These are phyloP conservation scores for Rhynchospora pubera DNA, from an alignment of 176 grass and related monocot genomes.

Conservation along the genomic window DNA sequence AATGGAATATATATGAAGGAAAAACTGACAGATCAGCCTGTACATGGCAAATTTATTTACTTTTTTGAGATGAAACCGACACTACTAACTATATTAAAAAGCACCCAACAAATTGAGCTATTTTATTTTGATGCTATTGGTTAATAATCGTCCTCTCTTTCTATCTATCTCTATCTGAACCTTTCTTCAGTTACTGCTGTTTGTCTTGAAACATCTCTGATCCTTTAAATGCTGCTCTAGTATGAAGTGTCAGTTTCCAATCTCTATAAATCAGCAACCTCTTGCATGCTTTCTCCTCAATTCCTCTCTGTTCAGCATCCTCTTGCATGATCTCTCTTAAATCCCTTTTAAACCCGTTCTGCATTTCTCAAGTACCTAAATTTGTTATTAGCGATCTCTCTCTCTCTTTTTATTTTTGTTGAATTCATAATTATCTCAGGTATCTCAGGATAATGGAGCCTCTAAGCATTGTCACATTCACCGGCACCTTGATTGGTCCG, in stretches of 20 bases:
- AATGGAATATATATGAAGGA: not conserved
- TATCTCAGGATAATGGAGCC: constrained; percentile 24
- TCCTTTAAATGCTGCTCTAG: not conserved
- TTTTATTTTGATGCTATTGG: not conserved
- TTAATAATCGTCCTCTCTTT: not conserved
- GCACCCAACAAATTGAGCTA: not conserved
- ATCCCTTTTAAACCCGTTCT: not conserved
- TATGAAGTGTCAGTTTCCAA: not conserved
- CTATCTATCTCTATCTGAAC: not conserved
- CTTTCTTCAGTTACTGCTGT: constrained; percentile 12
- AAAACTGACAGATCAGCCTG: not conserved
- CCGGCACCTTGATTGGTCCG: constrained; percentile 19
- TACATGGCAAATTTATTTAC: not conserved
- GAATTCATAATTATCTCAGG: not conserved
- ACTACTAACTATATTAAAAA: not conserved
- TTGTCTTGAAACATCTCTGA: not conserved
- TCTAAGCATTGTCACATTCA: constrained; percentile 28
- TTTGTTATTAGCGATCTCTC: not conserved
- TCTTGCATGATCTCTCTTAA: not conserved
- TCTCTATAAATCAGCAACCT: constrained; percentile 1
- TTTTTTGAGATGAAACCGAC: constrained; percentile 7
- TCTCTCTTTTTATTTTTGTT: not conserved
- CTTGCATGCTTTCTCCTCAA: not conserved
- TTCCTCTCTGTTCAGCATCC: not conserved
- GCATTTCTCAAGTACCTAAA: not conserved